Conservation (phyloP, 1,139 yeast genomes). For the Scheffersomyces parashehatae region DNA sequence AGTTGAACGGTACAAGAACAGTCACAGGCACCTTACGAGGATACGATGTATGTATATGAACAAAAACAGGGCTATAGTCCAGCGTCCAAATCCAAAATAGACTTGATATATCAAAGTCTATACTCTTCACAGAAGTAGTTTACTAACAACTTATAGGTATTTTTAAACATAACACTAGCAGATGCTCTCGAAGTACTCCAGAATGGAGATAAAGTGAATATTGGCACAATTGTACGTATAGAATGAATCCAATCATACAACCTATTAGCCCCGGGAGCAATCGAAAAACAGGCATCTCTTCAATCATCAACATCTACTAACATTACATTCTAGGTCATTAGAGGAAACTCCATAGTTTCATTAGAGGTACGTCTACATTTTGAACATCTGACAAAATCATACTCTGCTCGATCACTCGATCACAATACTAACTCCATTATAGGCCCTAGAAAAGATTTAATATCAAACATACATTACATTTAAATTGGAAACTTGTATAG, state of each 20-base stretch:
- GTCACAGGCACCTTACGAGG: constrained; percentile 76
- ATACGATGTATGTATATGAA: constrained; percentile 55
- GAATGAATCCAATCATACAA: neutral
- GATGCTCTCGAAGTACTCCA: constrained; percentile 66
- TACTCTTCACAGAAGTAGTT: constrained; percentile 1
- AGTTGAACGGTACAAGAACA: constrained; percentile 72
- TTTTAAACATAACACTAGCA: constrained; percentile 70
- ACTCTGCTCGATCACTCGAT: neutral
- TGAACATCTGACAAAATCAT: neutral
- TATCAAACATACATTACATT: neutral
- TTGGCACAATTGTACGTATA: constrained; percentile 54
- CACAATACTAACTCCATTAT: constrained; percentile 7
- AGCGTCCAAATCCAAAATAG: neutral
- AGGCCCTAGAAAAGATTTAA: constrained; percentile 27
- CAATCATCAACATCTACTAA: constrained; percentile 20
- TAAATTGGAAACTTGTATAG: too few species aligned
- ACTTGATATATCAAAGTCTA: neutral
- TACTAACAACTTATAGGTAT: constrained; percentile 34
- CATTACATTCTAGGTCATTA: constrained; percentile 35
- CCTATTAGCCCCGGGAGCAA: too few species aligned
- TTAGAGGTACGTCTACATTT: constrained; percentile 46
- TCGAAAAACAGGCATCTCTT: too few species aligned
- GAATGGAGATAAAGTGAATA: constrained; percentile 50
- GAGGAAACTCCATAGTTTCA: constrained; percentile 65
- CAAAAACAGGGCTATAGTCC: neutral